phyloP scores from a whole-genome alignment of 2,329 filamentous ascomycete genomes.

The Colletotrichum gigasporum region DNA sequence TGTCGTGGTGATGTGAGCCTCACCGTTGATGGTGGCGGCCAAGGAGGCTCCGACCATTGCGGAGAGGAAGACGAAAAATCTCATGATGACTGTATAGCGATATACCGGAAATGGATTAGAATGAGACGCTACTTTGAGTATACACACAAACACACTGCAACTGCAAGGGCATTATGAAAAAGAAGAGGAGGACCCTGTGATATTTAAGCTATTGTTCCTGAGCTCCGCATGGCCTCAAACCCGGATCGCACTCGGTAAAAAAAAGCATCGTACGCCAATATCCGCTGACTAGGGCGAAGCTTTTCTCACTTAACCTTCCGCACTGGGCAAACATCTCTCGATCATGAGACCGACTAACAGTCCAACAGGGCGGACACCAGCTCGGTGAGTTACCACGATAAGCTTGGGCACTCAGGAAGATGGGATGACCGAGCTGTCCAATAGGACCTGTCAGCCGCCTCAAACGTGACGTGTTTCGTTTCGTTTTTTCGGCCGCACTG shows the following conservation, averaged over 20 bases:
- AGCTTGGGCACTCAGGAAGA: constrained; percentile 11
- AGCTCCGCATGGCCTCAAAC: background rate
- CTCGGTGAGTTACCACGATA: background rate
- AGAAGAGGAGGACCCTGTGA: constrained; percentile 1
- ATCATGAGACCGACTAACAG: constrained; percentile 19
- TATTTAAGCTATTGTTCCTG: constrained; percentile 16
- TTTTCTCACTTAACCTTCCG: constrained; percentile 19
- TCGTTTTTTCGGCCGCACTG: constrained; percentile 28
- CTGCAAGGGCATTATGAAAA: no score
- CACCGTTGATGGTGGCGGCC: constrained; percentile 13
- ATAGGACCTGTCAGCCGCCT: background rate
- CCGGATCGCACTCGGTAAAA: background rate
- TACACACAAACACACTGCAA: background rate
- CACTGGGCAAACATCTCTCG: constrained; percentile 9
- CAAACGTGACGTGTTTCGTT: constrained; percentile 31
- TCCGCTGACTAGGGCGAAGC: background rate
- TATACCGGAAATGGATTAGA: background rate
- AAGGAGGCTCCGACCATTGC: constrained; percentile 3
- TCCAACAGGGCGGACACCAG: background rate
- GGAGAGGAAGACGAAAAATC: constrained; percentile 11
- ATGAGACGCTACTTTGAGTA: background rate
- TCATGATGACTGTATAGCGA: background rate
- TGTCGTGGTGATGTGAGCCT: background rate
- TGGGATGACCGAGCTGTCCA: constrained; percentile 23
- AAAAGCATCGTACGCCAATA: background rate